phyloP scores from a whole-genome alignment of 2,329 filamentous ascomycete genomes.

The Hyphodiscus sp. region DNA sequence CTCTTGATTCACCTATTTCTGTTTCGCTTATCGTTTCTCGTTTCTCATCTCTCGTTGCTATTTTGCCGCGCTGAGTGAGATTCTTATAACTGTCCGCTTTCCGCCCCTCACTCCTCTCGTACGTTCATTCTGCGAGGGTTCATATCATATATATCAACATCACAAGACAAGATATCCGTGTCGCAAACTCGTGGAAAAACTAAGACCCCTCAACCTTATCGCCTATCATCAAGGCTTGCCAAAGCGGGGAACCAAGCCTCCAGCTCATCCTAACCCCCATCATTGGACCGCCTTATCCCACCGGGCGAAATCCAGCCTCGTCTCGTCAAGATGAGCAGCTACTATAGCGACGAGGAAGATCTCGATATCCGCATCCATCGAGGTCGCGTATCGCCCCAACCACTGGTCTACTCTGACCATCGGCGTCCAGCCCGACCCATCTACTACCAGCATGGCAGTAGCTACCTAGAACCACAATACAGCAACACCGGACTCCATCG shows the following conservation, averaged over 20 bases:
- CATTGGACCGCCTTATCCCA: conserved; percentile 1
- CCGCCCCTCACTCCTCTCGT: not conserved
- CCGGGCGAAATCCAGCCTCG: conserved; percentile 3
- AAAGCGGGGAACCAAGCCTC: not conserved
- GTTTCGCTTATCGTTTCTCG: not conserved
- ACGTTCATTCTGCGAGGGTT: no score
- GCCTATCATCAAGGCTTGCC: not conserved
- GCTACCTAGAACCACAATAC: conserved; percentile 17
- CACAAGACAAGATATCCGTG: no score
- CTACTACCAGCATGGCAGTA: conserved; percentile 6
- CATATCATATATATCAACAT: no score
- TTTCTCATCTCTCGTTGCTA: not conserved
- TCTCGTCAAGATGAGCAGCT: conserved; percentile 26
- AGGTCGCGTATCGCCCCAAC: conserved; percentile 23
- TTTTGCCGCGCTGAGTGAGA: not conserved
- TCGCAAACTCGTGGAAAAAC: no score
- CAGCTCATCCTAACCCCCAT: conserved; percentile 1
- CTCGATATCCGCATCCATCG: conserved; percentile 41
- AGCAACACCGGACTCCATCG: conserved; percentile 15
- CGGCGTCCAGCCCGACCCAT: conserved; percentile 11
- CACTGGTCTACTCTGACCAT: conserved; percentile 34
- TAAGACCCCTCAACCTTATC: not conserved
- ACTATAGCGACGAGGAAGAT: conserved; percentile 49
- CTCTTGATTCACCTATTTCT: conserved; percentile 1
- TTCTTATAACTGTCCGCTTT: not conserved